A percentile compares a stretch with the other conserved stretches of the same genome.
Conservation (phyloP, 306 rosid species). For the Castanopsis chinensis region DNA sequence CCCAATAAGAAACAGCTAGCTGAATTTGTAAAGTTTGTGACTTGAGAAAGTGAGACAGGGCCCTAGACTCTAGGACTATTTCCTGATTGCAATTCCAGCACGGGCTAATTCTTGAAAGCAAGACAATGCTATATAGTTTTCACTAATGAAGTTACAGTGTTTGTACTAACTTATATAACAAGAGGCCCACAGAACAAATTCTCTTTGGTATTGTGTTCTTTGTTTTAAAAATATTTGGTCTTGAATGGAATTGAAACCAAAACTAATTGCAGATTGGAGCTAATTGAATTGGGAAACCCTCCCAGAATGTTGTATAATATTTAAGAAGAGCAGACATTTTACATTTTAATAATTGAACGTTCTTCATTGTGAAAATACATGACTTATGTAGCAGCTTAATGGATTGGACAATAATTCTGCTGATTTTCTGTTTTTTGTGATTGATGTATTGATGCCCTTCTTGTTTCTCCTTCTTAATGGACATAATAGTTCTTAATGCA, state of each 20-base stretch:
- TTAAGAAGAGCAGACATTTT: background rate
- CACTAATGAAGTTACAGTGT: background rate
- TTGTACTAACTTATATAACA: background rate
- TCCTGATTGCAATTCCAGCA: background rate
- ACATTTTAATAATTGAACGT: background rate
- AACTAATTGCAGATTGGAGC: background rate
- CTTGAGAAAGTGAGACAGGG: background rate
- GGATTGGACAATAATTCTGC: background rate
- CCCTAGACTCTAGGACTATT: background rate
- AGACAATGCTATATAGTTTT: background rate
- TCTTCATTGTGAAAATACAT: background rate
- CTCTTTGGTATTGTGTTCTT: background rate
- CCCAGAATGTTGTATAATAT: background rate
- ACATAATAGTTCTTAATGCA: background rate
- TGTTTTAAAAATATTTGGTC: background rate
- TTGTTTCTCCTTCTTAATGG: conserved; percentile 1
- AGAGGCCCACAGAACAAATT: background rate
- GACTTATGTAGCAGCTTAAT: background rate
- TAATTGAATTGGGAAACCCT: background rate
- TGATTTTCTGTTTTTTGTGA: background rate
- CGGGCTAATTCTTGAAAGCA: background rate
- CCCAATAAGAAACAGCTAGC: background rate
- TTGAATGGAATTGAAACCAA: background rate
- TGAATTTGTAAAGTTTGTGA: too few relatives aligned
- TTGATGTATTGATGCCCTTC: background rate